Evolutionary conservation across 768 basidiomycete species (phyloP).

Genomic region (Kwoniella shandongensis): DNA sequence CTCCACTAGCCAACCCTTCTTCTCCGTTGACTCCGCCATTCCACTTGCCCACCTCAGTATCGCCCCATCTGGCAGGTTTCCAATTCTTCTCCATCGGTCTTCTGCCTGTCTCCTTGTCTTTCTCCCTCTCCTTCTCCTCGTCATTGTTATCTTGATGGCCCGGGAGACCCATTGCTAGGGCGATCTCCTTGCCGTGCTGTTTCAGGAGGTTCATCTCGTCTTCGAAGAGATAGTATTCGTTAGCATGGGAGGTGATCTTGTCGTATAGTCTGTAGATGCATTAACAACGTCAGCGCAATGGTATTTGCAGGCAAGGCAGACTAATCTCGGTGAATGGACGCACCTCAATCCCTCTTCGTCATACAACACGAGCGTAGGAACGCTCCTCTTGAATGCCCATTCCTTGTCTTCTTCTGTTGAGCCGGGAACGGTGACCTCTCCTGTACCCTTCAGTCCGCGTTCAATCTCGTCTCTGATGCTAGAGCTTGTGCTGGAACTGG

Average conservation of each 20-base stretch:
- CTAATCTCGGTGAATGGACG: constrained; percentile 6
- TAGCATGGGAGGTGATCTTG: constrained; percentile 49
- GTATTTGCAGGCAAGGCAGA: neutral
- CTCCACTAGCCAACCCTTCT: constrained; percentile 35
- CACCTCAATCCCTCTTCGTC: constrained; percentile 74
- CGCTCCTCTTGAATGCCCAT: constrained; percentile 58
- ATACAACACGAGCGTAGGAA: constrained; percentile 84
- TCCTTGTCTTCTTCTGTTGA: constrained; percentile 27
- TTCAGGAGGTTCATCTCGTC: constrained; percentile 85
- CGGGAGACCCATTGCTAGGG: constrained; percentile 65
- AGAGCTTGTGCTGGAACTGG: neutral
- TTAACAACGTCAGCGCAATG: constrained; percentile 56
- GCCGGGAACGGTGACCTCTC: constrained; percentile 32
- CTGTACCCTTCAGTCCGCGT: constrained; percentile 27
- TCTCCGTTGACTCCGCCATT: constrained; percentile 56
- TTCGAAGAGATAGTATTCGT: constrained; percentile 77
- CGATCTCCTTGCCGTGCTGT: constrained; percentile 71
- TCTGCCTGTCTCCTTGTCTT: constrained; percentile 26
- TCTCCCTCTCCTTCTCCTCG: constrained; percentile 8
- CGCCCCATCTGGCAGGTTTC: constrained; percentile 52
- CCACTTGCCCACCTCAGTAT: constrained; percentile 57
- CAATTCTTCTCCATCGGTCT: constrained; percentile 19
- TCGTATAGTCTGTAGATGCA: constrained; percentile 44
- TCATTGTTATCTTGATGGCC: constrained; percentile 26
- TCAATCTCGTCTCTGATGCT: constrained; percentile 42